phyloP scores from a whole-genome alignment of 805 yeast species.

The Cyberlindnera amylophila region DNA sequence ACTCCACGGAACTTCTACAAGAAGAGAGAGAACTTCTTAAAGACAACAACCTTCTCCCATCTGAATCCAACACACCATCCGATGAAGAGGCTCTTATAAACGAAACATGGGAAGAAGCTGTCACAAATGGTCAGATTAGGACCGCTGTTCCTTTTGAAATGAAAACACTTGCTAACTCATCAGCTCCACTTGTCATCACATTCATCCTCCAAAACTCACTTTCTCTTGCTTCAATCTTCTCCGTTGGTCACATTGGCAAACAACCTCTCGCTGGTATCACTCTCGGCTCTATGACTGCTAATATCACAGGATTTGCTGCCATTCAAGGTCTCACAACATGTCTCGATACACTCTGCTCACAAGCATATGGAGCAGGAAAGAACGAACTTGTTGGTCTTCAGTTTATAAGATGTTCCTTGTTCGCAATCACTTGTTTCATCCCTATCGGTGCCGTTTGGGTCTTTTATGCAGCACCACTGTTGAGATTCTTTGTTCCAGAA shows the following conservation, averaged over 20 bases:
- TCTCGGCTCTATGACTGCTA: constrained; percentile 79
- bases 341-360: constrained; percentile 78
- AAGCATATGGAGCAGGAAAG: constrained; percentile 81
- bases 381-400: constrained; percentile 68
- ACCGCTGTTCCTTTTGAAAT: constrained; percentile 21
- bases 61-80: constrained; percentile 4
- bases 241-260: constrained; percentile 78
- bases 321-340: constrained; percentile 83
- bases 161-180: constrained; percentile 17
- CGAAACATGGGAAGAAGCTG: constrained; percentile 26
- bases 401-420: constrained; percentile 59
- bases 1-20: constrained; percentile 12
- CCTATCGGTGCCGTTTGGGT: constrained; percentile 26
- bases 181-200: constrained; percentile 26
- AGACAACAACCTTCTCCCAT: constrained; percentile 19
- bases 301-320: constrained; percentile 68
- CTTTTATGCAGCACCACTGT: constrained; percentile 14
- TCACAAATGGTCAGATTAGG: constrained; percentile 22
- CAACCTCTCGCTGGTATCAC: constrained; percentile 80
- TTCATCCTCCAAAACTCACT: constrained; percentile 27
- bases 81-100: constrained; percentile 14
- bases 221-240: constrained; percentile 26
- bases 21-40: constrained; percentile 24
- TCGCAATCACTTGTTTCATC: constrained; percentile 25
- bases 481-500: constrained; percentile 23